Evolutionary conservation across 495 filamentous ascomycete species (phyloP).

Genomic region (Aspergillus steynii): DNA sequence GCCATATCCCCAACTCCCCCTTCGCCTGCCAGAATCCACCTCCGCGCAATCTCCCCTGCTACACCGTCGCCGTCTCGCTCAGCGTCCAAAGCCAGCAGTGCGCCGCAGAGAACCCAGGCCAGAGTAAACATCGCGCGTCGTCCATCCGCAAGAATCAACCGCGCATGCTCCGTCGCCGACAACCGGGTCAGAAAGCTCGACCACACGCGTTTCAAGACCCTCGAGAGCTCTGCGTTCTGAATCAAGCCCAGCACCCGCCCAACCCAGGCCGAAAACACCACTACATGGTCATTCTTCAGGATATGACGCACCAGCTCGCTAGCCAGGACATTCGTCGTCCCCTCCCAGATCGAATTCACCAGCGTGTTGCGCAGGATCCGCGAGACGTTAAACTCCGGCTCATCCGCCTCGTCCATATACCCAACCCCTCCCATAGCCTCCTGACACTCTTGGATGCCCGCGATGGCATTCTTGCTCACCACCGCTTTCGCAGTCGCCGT

Average conservation of each 20-base stretch:
- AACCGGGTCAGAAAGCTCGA: constrained; percentile 18
- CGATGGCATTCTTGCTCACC: constrained; percentile 54
- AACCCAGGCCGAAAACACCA: constrained; percentile 43
- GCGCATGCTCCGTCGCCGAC: neutral
- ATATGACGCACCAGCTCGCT: constrained; percentile 61
- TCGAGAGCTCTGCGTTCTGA: constrained; percentile 7
- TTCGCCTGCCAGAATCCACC: constrained; percentile 34
- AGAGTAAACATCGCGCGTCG: constrained; percentile 40
- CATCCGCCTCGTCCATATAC: constrained; percentile 59
- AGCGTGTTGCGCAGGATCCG: constrained; percentile 64
- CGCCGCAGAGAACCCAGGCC: constrained; percentile 34
- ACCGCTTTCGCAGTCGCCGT: constrained; percentile 68
- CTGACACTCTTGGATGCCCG: constrained; percentile 63
- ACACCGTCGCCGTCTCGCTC: constrained; percentile 31
- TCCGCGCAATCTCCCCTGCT: constrained; percentile 30
- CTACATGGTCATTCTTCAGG: constrained; percentile 42
- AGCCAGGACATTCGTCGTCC: constrained; percentile 69
- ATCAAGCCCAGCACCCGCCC: constrained; percentile 36
- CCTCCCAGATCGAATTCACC: constrained; percentile 73
- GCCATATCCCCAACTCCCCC: constrained; percentile 33
- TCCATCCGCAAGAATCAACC: constrained; percentile 29
- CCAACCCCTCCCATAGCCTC: constrained; percentile 75
- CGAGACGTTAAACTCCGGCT: constrained; percentile 60
- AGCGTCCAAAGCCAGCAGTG: constrained; percentile 32
- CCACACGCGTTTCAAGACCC: constrained; percentile 23